Evolutionary conservation across 1,139 yeast species (phyloP).

Genomic region (Geotrichum citri-aurantii): DNA sequence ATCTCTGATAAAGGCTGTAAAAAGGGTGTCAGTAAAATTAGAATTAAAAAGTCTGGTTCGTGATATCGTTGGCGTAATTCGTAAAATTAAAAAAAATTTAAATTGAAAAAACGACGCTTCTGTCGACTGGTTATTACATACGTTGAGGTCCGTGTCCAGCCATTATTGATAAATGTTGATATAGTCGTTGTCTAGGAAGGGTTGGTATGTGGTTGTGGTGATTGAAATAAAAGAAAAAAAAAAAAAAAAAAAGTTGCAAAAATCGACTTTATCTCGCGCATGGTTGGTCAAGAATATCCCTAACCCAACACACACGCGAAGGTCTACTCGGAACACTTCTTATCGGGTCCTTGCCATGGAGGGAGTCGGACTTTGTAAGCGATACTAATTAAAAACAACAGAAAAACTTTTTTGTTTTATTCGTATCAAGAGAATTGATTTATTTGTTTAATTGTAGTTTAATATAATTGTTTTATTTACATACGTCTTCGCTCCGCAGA

Average conservation of each 20-base stretch:
- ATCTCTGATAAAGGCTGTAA: conserved; percentile 32
- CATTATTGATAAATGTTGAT: conserved; percentile 3
- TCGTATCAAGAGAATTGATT: no score
- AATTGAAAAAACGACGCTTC: no score
- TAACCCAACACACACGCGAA: no score
- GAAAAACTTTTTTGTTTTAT: not conserved
- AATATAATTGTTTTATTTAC: not conserved
- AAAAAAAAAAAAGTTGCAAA: not conserved
- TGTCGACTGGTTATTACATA: conserved; percentile 1
- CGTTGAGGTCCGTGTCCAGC: conserved; percentile 18
- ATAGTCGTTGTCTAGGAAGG: not conserved
- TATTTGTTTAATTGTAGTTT: not conserved
- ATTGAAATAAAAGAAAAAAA: not conserved
- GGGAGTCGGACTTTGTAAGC: no score
- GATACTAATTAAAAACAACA: not conserved
- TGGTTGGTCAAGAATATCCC: not conserved
- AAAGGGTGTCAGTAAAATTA: not conserved
- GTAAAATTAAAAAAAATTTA: no score
- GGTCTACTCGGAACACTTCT: no score
- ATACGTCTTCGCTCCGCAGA: not conserved
- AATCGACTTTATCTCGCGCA: not conserved
- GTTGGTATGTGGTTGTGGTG: not conserved
- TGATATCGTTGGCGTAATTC: no score
- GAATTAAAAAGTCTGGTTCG: no score
- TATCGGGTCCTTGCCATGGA: no score